phyloP scores from a whole-genome alignment of 2,329 filamentous ascomycete genomes.

The Fusarium succisae region DNA sequence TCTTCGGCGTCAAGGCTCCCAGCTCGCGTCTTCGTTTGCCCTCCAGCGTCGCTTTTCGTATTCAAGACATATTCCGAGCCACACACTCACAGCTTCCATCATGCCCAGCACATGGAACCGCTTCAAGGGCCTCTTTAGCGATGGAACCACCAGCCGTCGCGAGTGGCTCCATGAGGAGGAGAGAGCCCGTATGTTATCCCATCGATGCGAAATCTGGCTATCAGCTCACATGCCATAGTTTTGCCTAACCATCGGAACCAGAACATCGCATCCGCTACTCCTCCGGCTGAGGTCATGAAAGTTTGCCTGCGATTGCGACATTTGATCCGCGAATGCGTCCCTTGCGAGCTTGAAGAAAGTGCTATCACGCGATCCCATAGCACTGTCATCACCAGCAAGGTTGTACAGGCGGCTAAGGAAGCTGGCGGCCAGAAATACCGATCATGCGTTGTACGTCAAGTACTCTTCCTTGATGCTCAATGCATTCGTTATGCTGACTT shows the following conservation, averaged over 20 bases:
- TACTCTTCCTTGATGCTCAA: background rate
- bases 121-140: constrained; percentile 45
- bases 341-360: constrained; percentile 85
- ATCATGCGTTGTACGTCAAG: constrained; percentile 71
- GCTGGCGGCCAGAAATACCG: constrained; percentile 80
- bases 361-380: constrained; percentile 84
- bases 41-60: background rate
- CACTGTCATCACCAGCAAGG: constrained; percentile 81
- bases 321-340: constrained; percentile 87
- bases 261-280: constrained; percentile 71
- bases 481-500: background rate
- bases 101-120: constrained; percentile 44
- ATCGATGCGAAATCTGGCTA: background rate
- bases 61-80: background rate
- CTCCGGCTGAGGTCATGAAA: constrained; percentile 84
- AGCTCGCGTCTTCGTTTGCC: background rate
- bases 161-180: constrained; percentile 56
- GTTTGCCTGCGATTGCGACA: constrained; percentile 90
- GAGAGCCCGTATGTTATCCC: constrained; percentile 53
- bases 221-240: constrained; percentile 55
- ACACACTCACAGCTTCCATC: constrained; percentile 12
- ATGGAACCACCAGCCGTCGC: constrained; percentile 41
- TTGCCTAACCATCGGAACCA: constrained; percentile 71
- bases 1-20: background rate
- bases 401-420: constrained; percentile 81